A percentile compares a stretch with the other conserved stretches of the same genome.
Conservation (phyloP, 768 basidiomycete species). For the Pleurotus pulmonarius region DNA sequence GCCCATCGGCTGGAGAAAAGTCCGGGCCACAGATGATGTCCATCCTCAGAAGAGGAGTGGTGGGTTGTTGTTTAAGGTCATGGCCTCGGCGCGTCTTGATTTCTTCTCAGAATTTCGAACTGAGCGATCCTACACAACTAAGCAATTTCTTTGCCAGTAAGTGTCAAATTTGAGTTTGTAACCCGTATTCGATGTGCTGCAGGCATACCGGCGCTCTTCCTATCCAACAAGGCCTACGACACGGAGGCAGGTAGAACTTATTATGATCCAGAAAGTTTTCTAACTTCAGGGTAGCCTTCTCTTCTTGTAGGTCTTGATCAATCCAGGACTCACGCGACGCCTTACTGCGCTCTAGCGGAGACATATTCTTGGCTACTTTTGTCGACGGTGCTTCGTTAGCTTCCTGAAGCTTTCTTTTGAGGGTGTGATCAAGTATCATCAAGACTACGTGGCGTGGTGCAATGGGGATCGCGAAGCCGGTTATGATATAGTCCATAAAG, state of each 20-base stretch:
- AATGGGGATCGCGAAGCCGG: constrained; percentile 42
- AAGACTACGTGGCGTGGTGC: constrained; percentile 67
- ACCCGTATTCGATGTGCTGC: background rate
- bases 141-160: constrained; percentile 58
- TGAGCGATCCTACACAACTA: constrained; percentile 55
- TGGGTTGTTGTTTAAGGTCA: constrained; percentile 13
- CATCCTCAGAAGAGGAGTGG: constrained; percentile 37
- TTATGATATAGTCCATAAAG: constrained; percentile 48
- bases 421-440: constrained; percentile 62
- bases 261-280: background rate
- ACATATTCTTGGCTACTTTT: constrained; percentile 80
- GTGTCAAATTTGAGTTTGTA: constrained; percentile 9
- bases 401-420: constrained; percentile 75
- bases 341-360: constrained; percentile 46
- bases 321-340: no score
- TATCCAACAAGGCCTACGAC: constrained; percentile 43
- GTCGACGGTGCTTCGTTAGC: constrained; percentile 70
- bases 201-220: constrained; percentile 58
- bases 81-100: background rate
- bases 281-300: constrained; percentile 16
- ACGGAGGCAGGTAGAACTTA: constrained; percentile 40
- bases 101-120: constrained; percentile 38
- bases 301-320: constrained; percentile 22
- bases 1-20: constrained; percentile 38
- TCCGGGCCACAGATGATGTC: constrained; percentile 42